These are phyloP conservation scores for Podospora pseudocomata DNA, from an alignment of 495 filamentous ascomycete genomes.

Conservation along the genomic window DNA sequence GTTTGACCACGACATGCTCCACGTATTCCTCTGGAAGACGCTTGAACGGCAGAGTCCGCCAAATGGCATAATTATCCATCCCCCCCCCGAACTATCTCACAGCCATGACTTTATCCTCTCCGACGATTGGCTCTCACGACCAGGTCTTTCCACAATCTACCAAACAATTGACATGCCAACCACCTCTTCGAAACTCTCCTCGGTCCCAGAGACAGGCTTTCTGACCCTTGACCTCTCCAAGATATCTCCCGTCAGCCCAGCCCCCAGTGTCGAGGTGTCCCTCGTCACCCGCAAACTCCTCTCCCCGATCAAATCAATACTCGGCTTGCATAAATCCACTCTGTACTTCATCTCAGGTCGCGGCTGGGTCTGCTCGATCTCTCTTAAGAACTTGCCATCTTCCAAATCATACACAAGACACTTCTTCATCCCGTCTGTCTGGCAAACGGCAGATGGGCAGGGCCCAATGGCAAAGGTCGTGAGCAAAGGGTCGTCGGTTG, in stretches of 20 bases:
- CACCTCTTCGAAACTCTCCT: neutral
- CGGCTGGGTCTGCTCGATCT: constrained; percentile 25
- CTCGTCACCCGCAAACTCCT: constrained; percentile 8
- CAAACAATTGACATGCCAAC: constrained; percentile 10
- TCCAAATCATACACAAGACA: constrained; percentile 12
- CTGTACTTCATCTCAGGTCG: constrained; percentile 22
- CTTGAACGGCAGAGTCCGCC: constrained; percentile 8
- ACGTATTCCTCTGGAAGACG: constrained; percentile 18
- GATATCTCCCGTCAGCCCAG: neutral
- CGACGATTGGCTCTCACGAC: constrained; percentile 17
- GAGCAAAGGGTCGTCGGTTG: constrained; percentile 18
- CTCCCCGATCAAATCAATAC: constrained; percentile 8
- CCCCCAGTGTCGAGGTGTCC: neutral
- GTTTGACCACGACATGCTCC: constrained; percentile 9
- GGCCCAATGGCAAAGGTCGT: constrained; percentile 20
- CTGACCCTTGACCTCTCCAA: constrained; percentile 16
- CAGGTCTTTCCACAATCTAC: constrained; percentile 6
- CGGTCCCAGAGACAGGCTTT: constrained; percentile 11
- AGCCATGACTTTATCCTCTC: neutral
- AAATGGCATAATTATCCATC: constrained; percentile 8
- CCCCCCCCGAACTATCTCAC: constrained; percentile 12
- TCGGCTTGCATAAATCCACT: constrained; percentile 17
- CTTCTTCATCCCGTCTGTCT: constrained; percentile 27
- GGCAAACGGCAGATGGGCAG: constrained; percentile 20
- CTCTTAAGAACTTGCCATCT: constrained; percentile 14